Evolutionary conservation across 2,329 filamentous ascomycete species (phyloP).

Genomic region (Albifimbria verrucaria): DNA sequence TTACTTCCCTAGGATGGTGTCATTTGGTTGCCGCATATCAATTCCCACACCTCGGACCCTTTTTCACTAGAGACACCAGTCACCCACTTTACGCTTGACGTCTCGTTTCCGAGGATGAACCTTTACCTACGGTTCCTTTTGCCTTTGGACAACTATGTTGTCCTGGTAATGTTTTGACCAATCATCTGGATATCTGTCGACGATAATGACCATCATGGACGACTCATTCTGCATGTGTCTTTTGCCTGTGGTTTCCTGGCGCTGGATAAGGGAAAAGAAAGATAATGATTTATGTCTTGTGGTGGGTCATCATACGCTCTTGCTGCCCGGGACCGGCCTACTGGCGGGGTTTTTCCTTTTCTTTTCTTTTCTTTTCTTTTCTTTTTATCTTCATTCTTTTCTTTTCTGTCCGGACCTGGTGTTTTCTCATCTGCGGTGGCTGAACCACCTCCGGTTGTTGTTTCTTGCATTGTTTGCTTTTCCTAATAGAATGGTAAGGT

Average conservation of each 20-base stretch:
- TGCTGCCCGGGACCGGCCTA: slow-evolving; percentile 32
- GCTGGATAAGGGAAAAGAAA: slow-evolving; percentile 26
- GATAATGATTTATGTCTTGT: slow-evolving; percentile 16
- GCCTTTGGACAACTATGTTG: background rate
- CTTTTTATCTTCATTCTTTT: too few species aligned
- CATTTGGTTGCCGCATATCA: slow-evolving; percentile 15
- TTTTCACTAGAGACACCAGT: slow-evolving; percentile 7
- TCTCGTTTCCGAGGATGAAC: background rate
- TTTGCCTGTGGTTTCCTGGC: slow-evolving; percentile 23
- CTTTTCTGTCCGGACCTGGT: slow-evolving; percentile 27
- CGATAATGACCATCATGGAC: slow-evolving; percentile 15
- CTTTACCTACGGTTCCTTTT: background rate
- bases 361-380: too few species aligned
- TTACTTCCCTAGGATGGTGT: slow-evolving; percentile 20
- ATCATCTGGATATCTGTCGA: background rate
- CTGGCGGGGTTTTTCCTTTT: slow-evolving; percentile 25
- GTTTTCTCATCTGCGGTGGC: slow-evolving; percentile 12
- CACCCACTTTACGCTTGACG: background rate
- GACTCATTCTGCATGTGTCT: slow-evolving; percentile 32
- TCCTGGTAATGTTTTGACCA: background rate
- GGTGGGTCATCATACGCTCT: slow-evolving; percentile 22
- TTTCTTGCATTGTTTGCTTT: slow-evolving; percentile 4
- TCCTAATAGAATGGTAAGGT: slow-evolving; percentile 28
- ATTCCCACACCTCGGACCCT: slow-evolving; percentile 15
- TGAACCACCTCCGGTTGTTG: slow-evolving; percentile 8